These are phyloP conservation scores for Rhodomyrtus psidioides DNA, from an alignment of 441 rosid genomes.

Conservation along the genomic window DNA sequence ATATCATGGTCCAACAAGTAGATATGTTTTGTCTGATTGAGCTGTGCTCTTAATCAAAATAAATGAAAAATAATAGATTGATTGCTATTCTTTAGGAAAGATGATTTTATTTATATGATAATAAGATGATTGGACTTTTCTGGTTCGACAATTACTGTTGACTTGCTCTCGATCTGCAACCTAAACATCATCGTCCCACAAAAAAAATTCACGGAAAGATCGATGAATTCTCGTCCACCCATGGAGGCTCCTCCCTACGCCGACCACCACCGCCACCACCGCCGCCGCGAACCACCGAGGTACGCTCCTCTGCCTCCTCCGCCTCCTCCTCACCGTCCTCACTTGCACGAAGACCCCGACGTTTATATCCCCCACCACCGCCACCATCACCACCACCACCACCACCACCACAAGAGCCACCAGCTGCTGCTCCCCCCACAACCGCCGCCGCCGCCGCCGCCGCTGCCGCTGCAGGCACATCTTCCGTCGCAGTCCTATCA, in stretches of 20 bases:
- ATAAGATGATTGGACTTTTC: neutral
- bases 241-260: constrained; percentile 26
- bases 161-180: neutral
- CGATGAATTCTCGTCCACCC: neutral
- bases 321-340: constrained; percentile 7
- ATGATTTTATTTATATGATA: neutral
- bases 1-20: no score
- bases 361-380: neutral
- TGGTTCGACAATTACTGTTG: neutral
- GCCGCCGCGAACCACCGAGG: constrained; percentile 1
- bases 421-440: constrained; percentile 7
- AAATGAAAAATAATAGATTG: neutral
- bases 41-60: neutral
- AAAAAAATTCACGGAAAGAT: neutral
- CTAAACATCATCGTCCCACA: neutral
- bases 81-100: no score
- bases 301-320: constrained; percentile 8
- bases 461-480: constrained; percentile 14
- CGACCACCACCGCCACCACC: constrained; percentile 12
- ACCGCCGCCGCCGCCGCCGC: constrained; percentile 24
- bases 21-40: neutral
- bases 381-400: constrained; percentile 2
- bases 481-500: constrained; percentile 5
- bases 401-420: neutral
- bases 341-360: constrained; percentile 21